These are phyloP conservation scores for Mimosa pudica DNA, from an alignment of 306 rosid genomes.

Conservation along the genomic window DNA sequence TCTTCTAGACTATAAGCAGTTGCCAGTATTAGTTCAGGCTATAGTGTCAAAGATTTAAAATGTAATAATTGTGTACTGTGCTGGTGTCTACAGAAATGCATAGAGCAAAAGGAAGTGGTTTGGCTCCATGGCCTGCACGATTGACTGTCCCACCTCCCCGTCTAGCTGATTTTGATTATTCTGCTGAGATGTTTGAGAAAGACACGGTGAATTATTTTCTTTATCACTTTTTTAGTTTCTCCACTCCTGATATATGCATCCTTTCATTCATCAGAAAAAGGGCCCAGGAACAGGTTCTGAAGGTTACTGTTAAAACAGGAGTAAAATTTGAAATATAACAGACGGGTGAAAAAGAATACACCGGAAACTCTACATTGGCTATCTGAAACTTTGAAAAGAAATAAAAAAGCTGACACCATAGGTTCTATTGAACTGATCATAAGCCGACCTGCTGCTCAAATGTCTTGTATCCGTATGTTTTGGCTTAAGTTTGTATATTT, in stretches of 20 bases:
- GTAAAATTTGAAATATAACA: not conserved
- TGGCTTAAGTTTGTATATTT: not conserved
- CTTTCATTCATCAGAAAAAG: not conserved
- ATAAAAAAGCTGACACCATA: not conserved
- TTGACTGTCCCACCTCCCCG: conserved; percentile 87
- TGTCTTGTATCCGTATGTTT: not conserved
- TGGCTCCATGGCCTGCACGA: conserved; percentile 93
- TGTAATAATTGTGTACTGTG: conserved; percentile 37
- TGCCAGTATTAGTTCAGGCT: conserved; percentile 27
- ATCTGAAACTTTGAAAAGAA: conserved; percentile 14
- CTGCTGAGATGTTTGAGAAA: conserved; percentile 64
- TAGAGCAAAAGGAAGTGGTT: conserved; percentile 68
- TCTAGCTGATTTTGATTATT: conserved; percentile 82
- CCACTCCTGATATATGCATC: conserved; percentile 16
- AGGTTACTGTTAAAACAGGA: conserved; percentile 21
- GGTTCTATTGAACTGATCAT: conserved; percentile 6
- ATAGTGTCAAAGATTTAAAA: conserved; percentile 31
- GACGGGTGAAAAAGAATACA: conserved; percentile 3
- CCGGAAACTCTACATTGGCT: conserved; percentile 13
- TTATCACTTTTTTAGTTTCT: not conserved
- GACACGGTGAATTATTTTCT: conserved; percentile 61
- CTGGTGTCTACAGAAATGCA: conserved; percentile 66
- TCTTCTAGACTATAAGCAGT: conserved; percentile 9
- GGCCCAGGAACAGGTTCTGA: conserved; percentile 20
- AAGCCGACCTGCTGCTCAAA: not conserved